Evolutionary conservation across 2,329 filamentous ascomycete species (phyloP), one percentile per base, ranked within the genome.

Genomic region (Coniochaeta sp.): DNA sequence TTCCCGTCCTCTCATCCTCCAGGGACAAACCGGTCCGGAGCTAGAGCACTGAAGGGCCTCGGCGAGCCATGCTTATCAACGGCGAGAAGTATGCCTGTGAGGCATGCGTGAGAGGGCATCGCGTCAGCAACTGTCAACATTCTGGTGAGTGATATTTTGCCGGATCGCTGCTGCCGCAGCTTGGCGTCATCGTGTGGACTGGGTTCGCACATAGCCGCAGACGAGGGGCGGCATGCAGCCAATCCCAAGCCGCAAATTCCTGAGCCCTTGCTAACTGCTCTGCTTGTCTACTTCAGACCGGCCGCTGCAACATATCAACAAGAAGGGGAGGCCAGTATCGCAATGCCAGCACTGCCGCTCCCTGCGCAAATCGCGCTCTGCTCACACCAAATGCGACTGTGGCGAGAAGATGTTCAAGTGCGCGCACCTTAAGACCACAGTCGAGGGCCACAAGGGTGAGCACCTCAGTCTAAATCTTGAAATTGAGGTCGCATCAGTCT

Each of bases 11-110:
- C 14, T 52, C 47, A 24, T 38, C 22, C 17, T 40, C 30, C 19
- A 19, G 6, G 30, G 30, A 52, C 47, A 14, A 24, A 52, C 17
- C 26, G 24, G 8, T 36, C 24, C 36, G 38, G 22, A 30, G 55
- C 24, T 30, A 17, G 22, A 30, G 34, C n/a, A 17, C 8, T 26
- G 14, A 12, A 30, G 24, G 30, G 47, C 28, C 24, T 26, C 38
- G 26, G 55, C 7, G 16, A 30, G 76, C 69, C 63, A 93, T 93
- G 90, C 82, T 93, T 74, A 90, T 93, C 75, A 88, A 96, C 82
- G 93, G 93, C 76, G 91, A 96, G 81, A 98, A 98, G 82, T 98
- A 86, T 81, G 93, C 93, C 77, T 98, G 93, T 82, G 91, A 96
- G 80, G 93, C 93, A 79, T 99, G 95, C 80, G 92, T 99, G 74